phyloP scores from a whole-genome alignment of 306 rosid species.

The Cucumis melo region DNA sequence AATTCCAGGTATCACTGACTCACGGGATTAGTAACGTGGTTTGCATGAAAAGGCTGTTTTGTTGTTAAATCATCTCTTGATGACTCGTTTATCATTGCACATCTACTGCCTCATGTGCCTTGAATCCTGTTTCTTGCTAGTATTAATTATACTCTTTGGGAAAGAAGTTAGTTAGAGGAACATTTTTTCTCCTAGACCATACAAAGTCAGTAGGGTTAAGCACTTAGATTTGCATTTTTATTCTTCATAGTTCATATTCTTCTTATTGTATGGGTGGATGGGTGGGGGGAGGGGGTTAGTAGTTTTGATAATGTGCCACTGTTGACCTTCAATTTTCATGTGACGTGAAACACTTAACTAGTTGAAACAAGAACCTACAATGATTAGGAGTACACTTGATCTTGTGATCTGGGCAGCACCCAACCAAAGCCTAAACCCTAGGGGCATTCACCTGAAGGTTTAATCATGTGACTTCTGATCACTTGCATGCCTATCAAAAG shows the following conservation, averaged over 20 bases:
- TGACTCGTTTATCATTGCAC: not conserved
- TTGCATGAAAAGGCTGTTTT: not conserved
- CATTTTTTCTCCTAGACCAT: not conserved
- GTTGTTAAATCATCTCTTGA: not conserved
- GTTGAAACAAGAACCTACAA: not conserved
- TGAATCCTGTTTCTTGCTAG: not conserved
- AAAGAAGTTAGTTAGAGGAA: not conserved
- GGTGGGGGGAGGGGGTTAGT: not conserved
- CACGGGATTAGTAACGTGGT: not conserved
- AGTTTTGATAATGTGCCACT: not conserved
- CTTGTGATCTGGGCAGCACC: not conserved
- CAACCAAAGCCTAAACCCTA: not conserved
- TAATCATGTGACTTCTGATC: not conserved
- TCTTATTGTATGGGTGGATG: not conserved
- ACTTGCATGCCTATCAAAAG: not conserved
- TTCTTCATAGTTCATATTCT: no score
- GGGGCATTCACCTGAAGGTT: not conserved
- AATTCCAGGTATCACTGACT: conserved; percentile 58
- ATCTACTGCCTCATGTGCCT: not conserved
- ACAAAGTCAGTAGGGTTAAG: not conserved
- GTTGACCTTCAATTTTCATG: not conserved
- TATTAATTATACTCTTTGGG: not conserved
- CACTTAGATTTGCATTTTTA: not conserved
- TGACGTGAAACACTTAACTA: not conserved
- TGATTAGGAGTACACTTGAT: not conserved